These are phyloP conservation scores for Beauveria medogensis DNA, from an alignment of 2,329 filamentous ascomycete species.

Conservation along the genomic window DNA sequence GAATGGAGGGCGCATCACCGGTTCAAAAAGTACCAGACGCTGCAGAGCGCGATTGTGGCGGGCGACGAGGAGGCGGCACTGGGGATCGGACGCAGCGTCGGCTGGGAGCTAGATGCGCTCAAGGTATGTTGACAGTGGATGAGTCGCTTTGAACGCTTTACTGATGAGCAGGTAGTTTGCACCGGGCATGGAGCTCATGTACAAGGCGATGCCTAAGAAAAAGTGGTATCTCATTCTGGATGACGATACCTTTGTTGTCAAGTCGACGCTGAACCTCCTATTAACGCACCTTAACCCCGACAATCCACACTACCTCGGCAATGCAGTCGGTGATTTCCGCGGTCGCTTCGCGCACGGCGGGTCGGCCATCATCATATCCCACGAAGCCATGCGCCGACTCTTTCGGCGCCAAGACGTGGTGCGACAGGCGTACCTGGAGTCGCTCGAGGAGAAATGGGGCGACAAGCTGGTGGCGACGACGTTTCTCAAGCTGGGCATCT, in stretches of 20 bases:
- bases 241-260: slow-evolving; percentile 49
- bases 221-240: slow-evolving; percentile 53
- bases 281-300: slow-evolving; percentile 41
- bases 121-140: slow-evolving; percentile 28
- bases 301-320: slow-evolving; percentile 44
- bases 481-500: slow-evolving; percentile 44
- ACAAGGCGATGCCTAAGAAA: slow-evolving; percentile 41
- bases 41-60: slow-evolving; percentile 30
- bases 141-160: background rate
- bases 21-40: slow-evolving; percentile 31
- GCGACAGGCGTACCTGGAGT: slow-evolving; percentile 36
- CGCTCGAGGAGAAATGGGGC: slow-evolving; percentile 44
- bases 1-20: slow-evolving; percentile 24
- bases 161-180: slow-evolving; percentile 36
- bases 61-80: slow-evolving; percentile 31
- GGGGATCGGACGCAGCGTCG: slow-evolving; percentile 29
- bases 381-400: slow-evolving; percentile 38
- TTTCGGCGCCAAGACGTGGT: slow-evolving; percentile 36
- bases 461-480: slow-evolving; percentile 47
- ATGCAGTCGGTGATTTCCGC: slow-evolving; percentile 48
- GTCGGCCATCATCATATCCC: slow-evolving; percentile 45
- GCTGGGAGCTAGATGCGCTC: slow-evolving; percentile 43
- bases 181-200: slow-evolving; percentile 44
- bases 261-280: slow-evolving; percentile 38
- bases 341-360: slow-evolving; percentile 50